Conservation (phyloP, 2,329 filamentous ascomycete species). For the Fusarium illudens region DNA sequence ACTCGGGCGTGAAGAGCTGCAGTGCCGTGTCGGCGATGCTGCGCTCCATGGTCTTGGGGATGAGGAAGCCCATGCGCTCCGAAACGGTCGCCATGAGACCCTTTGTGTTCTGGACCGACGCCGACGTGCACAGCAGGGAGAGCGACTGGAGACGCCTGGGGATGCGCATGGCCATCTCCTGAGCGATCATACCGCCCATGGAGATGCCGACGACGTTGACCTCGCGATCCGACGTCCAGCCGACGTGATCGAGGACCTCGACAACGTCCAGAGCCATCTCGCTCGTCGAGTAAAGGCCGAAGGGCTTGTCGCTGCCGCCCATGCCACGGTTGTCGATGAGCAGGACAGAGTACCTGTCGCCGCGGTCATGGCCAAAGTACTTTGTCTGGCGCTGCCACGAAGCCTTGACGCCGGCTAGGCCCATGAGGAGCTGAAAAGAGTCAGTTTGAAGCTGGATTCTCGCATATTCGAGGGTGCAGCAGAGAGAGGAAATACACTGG, state of each 20-base stretch:
- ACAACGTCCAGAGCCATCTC: slow-evolving; percentile 84
- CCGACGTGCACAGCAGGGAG: slow-evolving; percentile 69
- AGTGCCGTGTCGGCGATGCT: slow-evolving; percentile 70
- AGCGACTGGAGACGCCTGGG: slow-evolving; percentile 64
- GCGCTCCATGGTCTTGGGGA: slow-evolving; percentile 75
- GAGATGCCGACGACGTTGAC: slow-evolving; percentile 79
- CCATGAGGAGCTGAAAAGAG: slow-evolving; percentile 75
- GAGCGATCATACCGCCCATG: slow-evolving; percentile 92
- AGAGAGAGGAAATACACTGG: not conserved
- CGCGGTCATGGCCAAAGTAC: slow-evolving; percentile 78
- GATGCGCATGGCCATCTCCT: slow-evolving; percentile 72
- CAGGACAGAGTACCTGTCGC: slow-evolving; percentile 74
- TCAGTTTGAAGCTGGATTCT: not conserved
- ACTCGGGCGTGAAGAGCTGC: slow-evolving; percentile 72
- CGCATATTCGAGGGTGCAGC: not conserved
- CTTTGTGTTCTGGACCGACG: slow-evolving; percentile 67
- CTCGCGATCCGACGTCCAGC: slow-evolving; percentile 65
- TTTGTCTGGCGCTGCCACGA: slow-evolving; percentile 86
- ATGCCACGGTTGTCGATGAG: slow-evolving; percentile 87
- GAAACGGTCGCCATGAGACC: slow-evolving; percentile 71
- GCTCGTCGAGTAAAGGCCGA: slow-evolving; percentile 79
- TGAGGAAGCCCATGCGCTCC: slow-evolving; percentile 63
- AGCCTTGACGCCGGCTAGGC: slow-evolving; percentile 72
- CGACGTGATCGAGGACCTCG: slow-evolving; percentile 74
- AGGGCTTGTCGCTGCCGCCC: slow-evolving; percentile 79